A percentile compares a stretch with the other conserved stretches of the same genome.
phyloP scores from a whole-genome alignment of 768 basidiomycete species.

The Rhodosporidiobolus odoratus region DNA sequence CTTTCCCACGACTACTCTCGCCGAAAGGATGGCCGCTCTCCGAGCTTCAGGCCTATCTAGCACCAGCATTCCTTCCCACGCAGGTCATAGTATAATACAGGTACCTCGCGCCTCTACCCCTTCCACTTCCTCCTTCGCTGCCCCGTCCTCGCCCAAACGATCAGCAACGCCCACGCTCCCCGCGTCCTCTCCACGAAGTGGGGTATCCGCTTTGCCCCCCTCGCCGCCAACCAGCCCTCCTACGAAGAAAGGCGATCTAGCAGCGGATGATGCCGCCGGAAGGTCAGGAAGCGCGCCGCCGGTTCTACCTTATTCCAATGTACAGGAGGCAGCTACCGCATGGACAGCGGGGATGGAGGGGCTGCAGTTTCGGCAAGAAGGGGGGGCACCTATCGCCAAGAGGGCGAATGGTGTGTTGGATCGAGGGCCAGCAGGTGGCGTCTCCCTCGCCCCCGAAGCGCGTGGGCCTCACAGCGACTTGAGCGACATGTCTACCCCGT shows the following conservation, averaged over 20 bases:
- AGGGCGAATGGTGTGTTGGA: neutral
- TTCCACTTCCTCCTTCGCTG: neutral
- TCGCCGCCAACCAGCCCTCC: neutral
- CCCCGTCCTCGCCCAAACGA: conserved; percentile 2
- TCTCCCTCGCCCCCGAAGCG: neutral
- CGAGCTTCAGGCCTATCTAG: neutral
- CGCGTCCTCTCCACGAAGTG: neutral
- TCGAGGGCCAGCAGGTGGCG: conserved; percentile 27
- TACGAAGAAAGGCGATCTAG: neutral
- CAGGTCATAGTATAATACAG: neutral
- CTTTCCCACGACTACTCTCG: neutral
- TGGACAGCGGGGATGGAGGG: neutral
- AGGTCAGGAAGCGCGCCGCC: conserved; percentile 29
- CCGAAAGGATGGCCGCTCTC: conserved; percentile 3
- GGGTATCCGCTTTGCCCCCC: neutral
- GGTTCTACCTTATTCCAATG: neutral
- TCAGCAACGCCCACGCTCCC: neutral
- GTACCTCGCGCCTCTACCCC: neutral
- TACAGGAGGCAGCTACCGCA: conserved; percentile 1
- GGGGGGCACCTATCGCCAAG: neutral
- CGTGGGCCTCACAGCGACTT: neutral
- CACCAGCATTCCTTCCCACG: neutral
- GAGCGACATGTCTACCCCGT: neutral
- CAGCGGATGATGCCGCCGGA: conserved; percentile 10
- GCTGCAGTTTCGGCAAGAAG: neutral